Base-by-base conservation (phyloP, 2,329 filamentous ascomycete species). In the Fusarium sp. region DNA sequence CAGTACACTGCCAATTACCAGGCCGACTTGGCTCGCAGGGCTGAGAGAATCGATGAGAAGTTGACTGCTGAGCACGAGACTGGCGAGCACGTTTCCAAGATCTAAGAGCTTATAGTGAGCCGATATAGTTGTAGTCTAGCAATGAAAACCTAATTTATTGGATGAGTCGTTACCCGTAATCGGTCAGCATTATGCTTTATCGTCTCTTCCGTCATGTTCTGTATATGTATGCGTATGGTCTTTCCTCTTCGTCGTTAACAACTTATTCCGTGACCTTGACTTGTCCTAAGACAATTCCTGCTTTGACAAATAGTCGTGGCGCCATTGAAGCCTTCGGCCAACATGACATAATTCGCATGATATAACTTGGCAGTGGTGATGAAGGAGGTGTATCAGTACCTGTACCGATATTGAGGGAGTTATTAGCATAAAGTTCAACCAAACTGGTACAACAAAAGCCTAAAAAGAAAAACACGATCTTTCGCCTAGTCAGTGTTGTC, bases 11-110 rank as follows among this genome's bases (percentile, higher is more conserved):
- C 63, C 16, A 81, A 67, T 14, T 40, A 48, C 27, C 60, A 63
- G 45, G 66, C 65, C 6, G 89, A 92, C 75, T 75, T 92, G 41
- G 88, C 91, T 79, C 82, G 85, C 34, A 81, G 88, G 42, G 83
- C 88, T 7, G 82, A 64, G 44, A 40, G 46, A 7, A 63, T 63
- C 18, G 60, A 63, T 2, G 60, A 63, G 47, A 63, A 63, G 47
- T 27, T 63, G 61, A 24, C 46, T n/a, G 60, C 60, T 22, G 46
- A 63, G 32, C 57, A 63, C 3, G 60, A 63, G 47, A 63, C 60
- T 3, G 60, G 60, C 14, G 60, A 62, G 41, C 60, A 55, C 5
- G 57, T 62, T 24, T 45, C 49, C 2, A 63, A 55, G 47, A 41
- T 37, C 7, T 29, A 51, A 25, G 49, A n/a, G 18, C 2, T 3